Percentiles rank a stretch among this genome's conserved stretches.
These are phyloP conservation scores for Dimargaris xerosporica DNA, from an alignment of 192 early-diverging fungal genomes.

Conservation along the genomic window DNA sequence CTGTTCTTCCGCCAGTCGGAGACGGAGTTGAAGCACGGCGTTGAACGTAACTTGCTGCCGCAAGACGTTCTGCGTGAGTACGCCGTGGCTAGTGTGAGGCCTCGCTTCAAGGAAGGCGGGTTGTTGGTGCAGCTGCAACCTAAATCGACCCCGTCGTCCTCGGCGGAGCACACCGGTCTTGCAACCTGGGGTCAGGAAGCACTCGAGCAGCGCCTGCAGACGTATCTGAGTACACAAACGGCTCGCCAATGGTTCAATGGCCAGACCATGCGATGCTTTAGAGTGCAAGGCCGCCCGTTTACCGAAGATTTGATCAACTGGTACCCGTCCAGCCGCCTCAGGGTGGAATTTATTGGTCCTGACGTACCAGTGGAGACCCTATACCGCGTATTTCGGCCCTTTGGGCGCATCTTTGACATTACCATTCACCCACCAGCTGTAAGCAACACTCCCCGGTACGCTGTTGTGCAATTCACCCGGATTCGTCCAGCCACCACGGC, in stretches of 20 bases:
- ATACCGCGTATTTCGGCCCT: slow-evolving; percentile 56
- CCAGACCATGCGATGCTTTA: slow-evolving; percentile 39
- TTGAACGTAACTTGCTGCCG: slow-evolving; percentile 19
- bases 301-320: slow-evolving; percentile 48
- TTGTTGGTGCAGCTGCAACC: slow-evolving; percentile 32
- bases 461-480: slow-evolving; percentile 59
- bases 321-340: slow-evolving; percentile 31
- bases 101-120: slow-evolving; percentile 33
- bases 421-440: slow-evolving; percentile 34
- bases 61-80: slow-evolving; percentile 32
- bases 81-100: slow-evolving; percentile 27
- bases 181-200: background rate
- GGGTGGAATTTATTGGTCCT: slow-evolving; percentile 62
- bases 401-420: slow-evolving; percentile 74
- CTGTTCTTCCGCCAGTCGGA: slow-evolving; percentile 15
- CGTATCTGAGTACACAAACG: slow-evolving; percentile 35
- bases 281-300: slow-evolving; percentile 53
- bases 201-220: slow-evolving; percentile 16
- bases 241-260: slow-evolving; percentile 53
- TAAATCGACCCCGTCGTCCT: background rate
- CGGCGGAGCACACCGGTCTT: background rate
- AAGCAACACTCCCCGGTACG: slow-evolving; percentile 69
- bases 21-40: slow-evolving; percentile 12
- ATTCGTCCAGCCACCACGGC: slow-evolving; percentile 81
- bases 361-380: slow-evolving; percentile 50